Conservation (phyloP, 768 basidiomycete genomes). For the Suillus sp. region DNA sequence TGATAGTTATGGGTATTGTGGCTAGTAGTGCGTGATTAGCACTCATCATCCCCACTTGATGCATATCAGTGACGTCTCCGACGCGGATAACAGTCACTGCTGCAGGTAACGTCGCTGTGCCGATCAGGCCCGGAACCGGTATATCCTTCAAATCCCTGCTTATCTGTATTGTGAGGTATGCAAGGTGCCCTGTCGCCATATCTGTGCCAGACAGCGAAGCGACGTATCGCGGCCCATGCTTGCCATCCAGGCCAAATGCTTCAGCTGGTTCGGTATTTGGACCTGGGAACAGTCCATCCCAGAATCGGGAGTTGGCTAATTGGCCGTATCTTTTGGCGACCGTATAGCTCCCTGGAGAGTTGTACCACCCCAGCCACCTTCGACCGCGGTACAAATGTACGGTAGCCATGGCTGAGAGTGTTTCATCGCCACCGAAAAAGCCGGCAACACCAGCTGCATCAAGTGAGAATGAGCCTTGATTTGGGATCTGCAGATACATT, state of each 20-base stretch:
- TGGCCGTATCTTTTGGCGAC: slow-evolving; percentile 36
- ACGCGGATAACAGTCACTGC: slow-evolving; percentile 27
- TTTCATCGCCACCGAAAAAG: slow-evolving; percentile 41
- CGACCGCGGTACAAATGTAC: slow-evolving; percentile 35
- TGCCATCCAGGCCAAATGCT: slow-evolving; percentile 34
- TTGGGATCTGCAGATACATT: slow-evolving; percentile 13
- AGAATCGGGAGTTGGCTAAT: slow-evolving; percentile 30
- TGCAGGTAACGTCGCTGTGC: slow-evolving; percentile 19
- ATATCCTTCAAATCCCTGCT: slow-evolving; percentile 11
- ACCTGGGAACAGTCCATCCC: slow-evolving; percentile 37
- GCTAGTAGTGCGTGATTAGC: slow-evolving; percentile 20
- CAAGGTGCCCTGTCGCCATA: slow-evolving; percentile 34
- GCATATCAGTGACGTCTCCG: slow-evolving; percentile 24
- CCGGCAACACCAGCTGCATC: slow-evolving; percentile 37
- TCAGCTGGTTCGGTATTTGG: slow-evolving; percentile 28
- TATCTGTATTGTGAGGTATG: slow-evolving; percentile 27
- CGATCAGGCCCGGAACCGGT: slow-evolving; percentile 13
- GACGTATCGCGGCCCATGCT: slow-evolving; percentile 29
- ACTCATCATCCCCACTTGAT: slow-evolving; percentile 12
- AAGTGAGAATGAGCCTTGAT: slow-evolving; percentile 21
- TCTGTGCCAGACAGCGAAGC: slow-evolving; percentile 31
- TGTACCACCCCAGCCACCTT: slow-evolving; percentile 40
- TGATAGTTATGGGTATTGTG: slow-evolving; percentile 27
- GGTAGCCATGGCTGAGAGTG: slow-evolving; percentile 39
- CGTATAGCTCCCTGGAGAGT: slow-evolving; percentile 38